Evolutionary conservation across 306 rosid species (phyloP).

Genomic region (Cyclanthera cordifolia): DNA sequence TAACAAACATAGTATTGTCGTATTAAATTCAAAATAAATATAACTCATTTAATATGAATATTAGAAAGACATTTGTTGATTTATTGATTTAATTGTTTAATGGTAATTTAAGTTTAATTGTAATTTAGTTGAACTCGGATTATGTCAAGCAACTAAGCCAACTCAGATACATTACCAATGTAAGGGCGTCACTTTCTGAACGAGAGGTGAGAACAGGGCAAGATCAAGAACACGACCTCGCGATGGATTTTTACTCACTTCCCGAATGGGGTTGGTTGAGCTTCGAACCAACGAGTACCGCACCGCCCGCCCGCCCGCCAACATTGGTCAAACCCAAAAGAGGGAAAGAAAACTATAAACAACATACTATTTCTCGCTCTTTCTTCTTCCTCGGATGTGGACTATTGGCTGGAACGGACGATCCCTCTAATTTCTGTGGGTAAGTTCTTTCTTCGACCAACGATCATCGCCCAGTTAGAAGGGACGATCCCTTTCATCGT

Average conservation of each 20-base stretch:
- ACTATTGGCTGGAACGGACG: background rate
- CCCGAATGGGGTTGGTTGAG: background rate
- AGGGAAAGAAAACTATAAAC: background rate
- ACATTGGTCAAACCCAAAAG: conserved; percentile 3
- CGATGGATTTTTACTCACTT: background rate
- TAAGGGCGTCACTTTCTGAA: too few relatives aligned
- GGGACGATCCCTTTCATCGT: background rate
- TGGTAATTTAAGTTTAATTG: too few relatives aligned
- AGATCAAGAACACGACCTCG: background rate
- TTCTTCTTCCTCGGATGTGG: background rate
- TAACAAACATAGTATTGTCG: too few relatives aligned
- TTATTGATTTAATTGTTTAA: too few relatives aligned
- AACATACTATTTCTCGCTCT: background rate
- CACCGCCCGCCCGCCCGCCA: background rate
- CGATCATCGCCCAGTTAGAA: background rate
- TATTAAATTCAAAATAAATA: too few relatives aligned
- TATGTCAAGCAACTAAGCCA: too few relatives aligned
- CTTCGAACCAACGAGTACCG: background rate
- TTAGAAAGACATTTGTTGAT: too few relatives aligned
- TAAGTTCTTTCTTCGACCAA: background rate
- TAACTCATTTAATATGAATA: too few relatives aligned
- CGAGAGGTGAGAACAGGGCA: background rate
- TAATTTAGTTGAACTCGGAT: too few relatives aligned
- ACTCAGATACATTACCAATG: too few relatives aligned
- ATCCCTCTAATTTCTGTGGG: background rate